phyloP scores from a whole-genome alignment of 306 rosid genomes.

The Quercus bicolor region DNA sequence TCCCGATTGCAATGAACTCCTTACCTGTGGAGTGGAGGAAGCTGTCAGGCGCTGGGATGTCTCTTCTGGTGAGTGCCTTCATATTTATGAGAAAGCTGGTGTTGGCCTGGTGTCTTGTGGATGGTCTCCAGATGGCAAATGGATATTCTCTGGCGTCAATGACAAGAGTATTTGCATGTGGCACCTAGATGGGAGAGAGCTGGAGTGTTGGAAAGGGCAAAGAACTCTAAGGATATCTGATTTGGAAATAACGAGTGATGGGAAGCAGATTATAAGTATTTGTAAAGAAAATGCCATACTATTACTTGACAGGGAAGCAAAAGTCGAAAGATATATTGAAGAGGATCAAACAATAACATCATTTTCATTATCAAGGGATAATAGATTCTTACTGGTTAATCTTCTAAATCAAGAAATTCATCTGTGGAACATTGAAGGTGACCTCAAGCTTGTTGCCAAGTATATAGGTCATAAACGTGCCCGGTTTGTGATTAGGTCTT shows the following conservation, averaged over 20 bases:
- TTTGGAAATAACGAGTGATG: constrained; percentile 73
- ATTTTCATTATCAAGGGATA: constrained; percentile 80
- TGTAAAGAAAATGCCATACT: constrained; percentile 56
- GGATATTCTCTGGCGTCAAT: constrained; percentile 70
- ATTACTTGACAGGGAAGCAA: constrained; percentile 75
- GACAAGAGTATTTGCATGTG: constrained; percentile 97
- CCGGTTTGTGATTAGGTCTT: constrained; percentile 84
- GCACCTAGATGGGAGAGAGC: constrained; percentile 91
- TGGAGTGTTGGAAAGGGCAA: constrained; percentile 91
- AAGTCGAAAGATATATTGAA: constrained; percentile 66
- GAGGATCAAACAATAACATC: constrained; percentile 82
- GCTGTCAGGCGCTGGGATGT: constrained; percentile 90
- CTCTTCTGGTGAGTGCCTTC: constrained; percentile 80
- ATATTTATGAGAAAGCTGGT: constrained; percentile 73
- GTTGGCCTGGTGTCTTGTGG: constrained; percentile 74
- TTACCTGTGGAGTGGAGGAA: constrained; percentile 95
- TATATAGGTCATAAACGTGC: constrained; percentile 77
- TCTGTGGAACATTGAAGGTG: constrained; percentile 84
- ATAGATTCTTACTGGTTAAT: constrained; percentile 68
- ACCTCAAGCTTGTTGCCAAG: constrained; percentile 61
- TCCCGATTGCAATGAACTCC: constrained; percentile 78
- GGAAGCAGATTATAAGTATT: constrained; percentile 72
- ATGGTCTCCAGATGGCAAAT: constrained; percentile 89
- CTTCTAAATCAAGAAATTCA: constrained; percentile 95
- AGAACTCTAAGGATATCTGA: constrained; percentile 80